phyloP scores from a whole-genome alignment of 2,329 filamentous ascomycete species.

The Alternaria hordeiaustralica region DNA sequence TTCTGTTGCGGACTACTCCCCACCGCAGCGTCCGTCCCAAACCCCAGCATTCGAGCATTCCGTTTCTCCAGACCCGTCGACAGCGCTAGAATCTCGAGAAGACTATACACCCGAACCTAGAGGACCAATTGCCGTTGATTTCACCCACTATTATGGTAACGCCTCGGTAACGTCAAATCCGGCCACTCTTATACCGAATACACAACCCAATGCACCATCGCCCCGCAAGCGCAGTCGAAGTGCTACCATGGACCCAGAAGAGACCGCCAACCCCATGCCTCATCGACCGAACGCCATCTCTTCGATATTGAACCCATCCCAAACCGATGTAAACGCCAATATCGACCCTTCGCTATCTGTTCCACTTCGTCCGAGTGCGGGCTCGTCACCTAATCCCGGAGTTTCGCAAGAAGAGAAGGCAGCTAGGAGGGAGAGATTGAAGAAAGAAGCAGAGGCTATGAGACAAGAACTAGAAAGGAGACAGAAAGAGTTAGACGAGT shows the following conservation, averaged over 20 bases:
- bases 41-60: slow-evolving; percentile 43
- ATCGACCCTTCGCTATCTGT: slow-evolving; percentile 43
- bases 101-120: slow-evolving; percentile 32
- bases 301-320: slow-evolving; percentile 41
- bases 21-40: slow-evolving; percentile 34
- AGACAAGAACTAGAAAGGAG: slow-evolving; percentile 36
- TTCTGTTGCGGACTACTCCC: slow-evolving; percentile 40
- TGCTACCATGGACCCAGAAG: slow-evolving; percentile 39
- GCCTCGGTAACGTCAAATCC: slow-evolving; percentile 23
- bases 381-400: slow-evolving; percentile 24
- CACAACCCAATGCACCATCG: slow-evolving; percentile 28
- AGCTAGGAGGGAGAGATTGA: slow-evolving; percentile 38
- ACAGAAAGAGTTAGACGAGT: slow-evolving; percentile 40
- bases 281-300: slow-evolving; percentile 45
- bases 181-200: slow-evolving; percentile 16
- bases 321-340: slow-evolving; percentile 30
- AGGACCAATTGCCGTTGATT: slow-evolving; percentile 46
- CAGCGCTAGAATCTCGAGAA: slow-evolving; percentile 38
- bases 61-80: slow-evolving; percentile 43
- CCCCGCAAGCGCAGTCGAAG: slow-evolving; percentile 48
- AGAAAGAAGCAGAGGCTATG: slow-evolving; percentile 41
- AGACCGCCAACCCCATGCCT: slow-evolving; percentile 31
- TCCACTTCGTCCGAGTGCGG: slow-evolving; percentile 24
- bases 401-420: slow-evolving; percentile 38
- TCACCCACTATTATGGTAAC: slow-evolving; percentile 42